Percentiles rank a stretch among this genome's conserved stretches.
phyloP scores from a whole-genome alignment of 1,139 yeast species.

The Zygoascus sp. region DNA sequence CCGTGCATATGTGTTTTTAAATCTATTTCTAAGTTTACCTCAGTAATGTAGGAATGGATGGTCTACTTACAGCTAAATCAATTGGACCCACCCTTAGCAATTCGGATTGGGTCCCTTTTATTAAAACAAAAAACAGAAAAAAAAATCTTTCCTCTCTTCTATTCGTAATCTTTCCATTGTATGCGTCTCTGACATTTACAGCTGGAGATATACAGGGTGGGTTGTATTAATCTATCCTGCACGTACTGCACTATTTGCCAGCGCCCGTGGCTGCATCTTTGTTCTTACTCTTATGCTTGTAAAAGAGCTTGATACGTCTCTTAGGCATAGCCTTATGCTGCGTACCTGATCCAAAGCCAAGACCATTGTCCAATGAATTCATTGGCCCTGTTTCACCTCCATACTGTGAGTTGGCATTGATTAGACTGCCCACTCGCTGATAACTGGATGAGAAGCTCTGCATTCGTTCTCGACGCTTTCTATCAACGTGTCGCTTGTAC shows the following conservation, averaged over 20 bases:
- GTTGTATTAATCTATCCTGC: too few relatives aligned
- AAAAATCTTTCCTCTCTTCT: neutral
- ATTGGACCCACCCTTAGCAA: too few relatives aligned
- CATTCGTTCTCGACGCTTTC: neutral
- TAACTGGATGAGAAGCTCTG: neutral
- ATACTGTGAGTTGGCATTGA: neutral
- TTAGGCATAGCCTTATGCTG: neutral
- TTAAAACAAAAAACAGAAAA: too few relatives aligned
- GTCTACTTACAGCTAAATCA: too few relatives aligned
- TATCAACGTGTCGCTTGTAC: neutral
- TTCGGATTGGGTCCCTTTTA: too few relatives aligned
- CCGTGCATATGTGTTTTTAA: slow-evolving; percentile 7
- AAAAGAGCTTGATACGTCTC: slow-evolving; percentile 1
- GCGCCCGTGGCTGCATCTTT: neutral
- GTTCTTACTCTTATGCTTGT: neutral
- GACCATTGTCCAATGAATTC: neutral
- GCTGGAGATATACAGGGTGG: too few relatives aligned
- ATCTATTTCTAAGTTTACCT: neutral
- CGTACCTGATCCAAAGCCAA: neutral
- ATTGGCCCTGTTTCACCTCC: neutral
- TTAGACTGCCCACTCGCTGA: neutral
- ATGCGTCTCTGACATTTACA: neutral
- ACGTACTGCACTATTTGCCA: too few relatives aligned
- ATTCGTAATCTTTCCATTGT: neutral
- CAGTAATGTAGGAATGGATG: neutral